Evolutionary conservation across 768 basidiomycete species (phyloP).

Genomic region (Lactarius quietus): DNA sequence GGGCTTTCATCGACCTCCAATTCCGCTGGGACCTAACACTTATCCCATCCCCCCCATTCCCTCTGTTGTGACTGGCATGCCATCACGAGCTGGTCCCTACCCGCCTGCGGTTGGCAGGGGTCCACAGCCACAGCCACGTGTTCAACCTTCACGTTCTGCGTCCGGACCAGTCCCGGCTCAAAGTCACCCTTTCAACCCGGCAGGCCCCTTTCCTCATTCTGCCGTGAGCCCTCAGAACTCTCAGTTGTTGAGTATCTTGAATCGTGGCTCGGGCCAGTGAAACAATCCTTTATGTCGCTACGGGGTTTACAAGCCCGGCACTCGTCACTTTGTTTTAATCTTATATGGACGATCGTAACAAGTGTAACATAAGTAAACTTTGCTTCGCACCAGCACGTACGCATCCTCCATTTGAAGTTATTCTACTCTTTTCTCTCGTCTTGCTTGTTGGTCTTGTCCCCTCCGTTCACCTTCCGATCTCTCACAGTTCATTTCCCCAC

Average conservation of each 20-base stretch:
- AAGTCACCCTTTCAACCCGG: conserved; percentile 1
- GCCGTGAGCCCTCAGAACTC: conserved; percentile 5
- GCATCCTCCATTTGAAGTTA: conserved; percentile 19
- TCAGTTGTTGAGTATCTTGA: conserved; percentile 20
- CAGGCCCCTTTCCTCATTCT: neutral
- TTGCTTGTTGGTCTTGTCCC: conserved; percentile 17
- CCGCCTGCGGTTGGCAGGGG: conserved; percentile 7
- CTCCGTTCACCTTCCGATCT: neutral
- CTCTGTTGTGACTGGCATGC: conserved; percentile 13
- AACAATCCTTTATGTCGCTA: conserved; percentile 5
- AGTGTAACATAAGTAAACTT: conserved; percentile 21
- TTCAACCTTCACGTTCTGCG: conserved; percentile 12
- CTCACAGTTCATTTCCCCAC: neutral
- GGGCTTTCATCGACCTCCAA: conserved; percentile 7
- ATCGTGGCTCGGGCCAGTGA: conserved; percentile 21
- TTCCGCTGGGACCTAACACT: conserved; percentile 14
- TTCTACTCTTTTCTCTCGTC: conserved; percentile 14
- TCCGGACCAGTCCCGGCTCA: conserved; percentile 2
- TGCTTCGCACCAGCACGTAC: conserved; percentile 20
- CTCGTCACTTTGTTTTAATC: conserved; percentile 10
- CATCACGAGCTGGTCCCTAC: conserved; percentile 22
- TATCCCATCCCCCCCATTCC: conserved; percentile 4
- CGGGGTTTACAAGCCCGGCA: neutral
- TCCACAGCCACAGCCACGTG: conserved; percentile 20
- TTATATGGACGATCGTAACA: conserved; percentile 24